Evolutionary conservation across 1,139 yeast species (phyloP), one percentile per base, ranked within the genome.

Genomic region (Scheffersomyces stambukii): DNA sequence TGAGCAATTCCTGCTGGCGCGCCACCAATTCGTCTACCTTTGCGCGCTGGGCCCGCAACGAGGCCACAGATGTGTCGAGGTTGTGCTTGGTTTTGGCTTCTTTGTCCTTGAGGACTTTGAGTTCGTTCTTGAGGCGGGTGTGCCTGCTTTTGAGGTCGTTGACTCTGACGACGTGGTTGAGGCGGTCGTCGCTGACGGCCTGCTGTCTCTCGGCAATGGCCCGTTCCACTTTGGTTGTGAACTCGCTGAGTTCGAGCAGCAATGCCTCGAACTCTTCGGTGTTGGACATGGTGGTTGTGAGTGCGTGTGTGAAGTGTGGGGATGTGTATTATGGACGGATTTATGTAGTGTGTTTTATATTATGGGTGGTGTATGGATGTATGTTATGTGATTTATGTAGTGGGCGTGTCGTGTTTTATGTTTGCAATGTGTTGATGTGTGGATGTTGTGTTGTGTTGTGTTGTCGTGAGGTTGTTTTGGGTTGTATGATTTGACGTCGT

Each of bases 11-110:
- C 6, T 41, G 34, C 22, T 57, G 54, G 28, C 57, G 57, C 6
- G 34, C 24, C 6, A 40, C 31, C 25, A 62, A 46, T 10, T 54
- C 57, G 20, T 54, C 54, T 3, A 60, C 59, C 32, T 52, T 54
- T 12, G 42, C 37, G 29, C 46, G 54, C 29, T 54, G 54, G 38
- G 46, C 42, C 25, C 50, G 52, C 13, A 53, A 35, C 5, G 28
- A 19, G 8, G 16, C 13, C 23, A 32, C 10, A 13, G 28, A 22
- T 3, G 19, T 24, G 3, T 25, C 17, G 16, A 29, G 21, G 20
- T 27, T 16, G 11, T 23, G 14, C 18, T 18, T 25, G 2, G 25
- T 16, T 1, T 19, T n/a, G 4, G 12, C n/a, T 10, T 27, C 29
- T 15, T 29, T 29, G 11, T 18, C 17, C 9, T 20, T 15, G 5